These are phyloP conservation scores for Maudiozyma serrabonitensis DNA, from an alignment of 805 yeast species.

Conservation along the genomic window DNA sequence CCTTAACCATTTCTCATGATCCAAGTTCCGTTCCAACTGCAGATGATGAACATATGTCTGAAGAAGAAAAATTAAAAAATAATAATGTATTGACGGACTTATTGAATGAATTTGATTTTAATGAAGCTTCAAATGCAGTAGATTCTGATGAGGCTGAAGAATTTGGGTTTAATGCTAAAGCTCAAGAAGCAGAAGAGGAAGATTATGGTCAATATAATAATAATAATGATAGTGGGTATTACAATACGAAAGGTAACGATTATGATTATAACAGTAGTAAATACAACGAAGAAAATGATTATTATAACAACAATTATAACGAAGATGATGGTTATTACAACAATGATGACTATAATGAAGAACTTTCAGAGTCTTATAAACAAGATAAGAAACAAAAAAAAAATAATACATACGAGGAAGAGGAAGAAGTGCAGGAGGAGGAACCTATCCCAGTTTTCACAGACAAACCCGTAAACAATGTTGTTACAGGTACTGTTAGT, in stretches of 20 bases:
- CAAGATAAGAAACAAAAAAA: neutral
- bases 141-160: constrained; percentile 34
- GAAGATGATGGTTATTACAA: neutral
- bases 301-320: neutral
- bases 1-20: constrained; percentile 1
- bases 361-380: neutral
- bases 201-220: neutral
- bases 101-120: constrained; percentile 42
- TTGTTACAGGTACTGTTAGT: constrained; percentile 25
- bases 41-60: constrained; percentile 28
- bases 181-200: constrained; percentile 22
- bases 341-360: neutral
- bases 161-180: constrained; percentile 35
- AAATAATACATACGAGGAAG: neutral
- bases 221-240: neutral
- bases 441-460: constrained; percentile 52
- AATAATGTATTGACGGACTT: constrained; percentile 40
- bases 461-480: constrained; percentile 7
- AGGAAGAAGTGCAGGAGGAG: constrained; percentile 26
- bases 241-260: neutral
- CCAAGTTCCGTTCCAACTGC: neutral
- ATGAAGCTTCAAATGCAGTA: constrained; percentile 37
- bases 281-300: neutral
- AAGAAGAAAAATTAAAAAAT: constrained; percentile 36
- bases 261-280: neutral